Evolutionary conservation across 192 early-diverging fungal species (phyloP).

Genomic region (Pilobolus umbonatus): DNA sequence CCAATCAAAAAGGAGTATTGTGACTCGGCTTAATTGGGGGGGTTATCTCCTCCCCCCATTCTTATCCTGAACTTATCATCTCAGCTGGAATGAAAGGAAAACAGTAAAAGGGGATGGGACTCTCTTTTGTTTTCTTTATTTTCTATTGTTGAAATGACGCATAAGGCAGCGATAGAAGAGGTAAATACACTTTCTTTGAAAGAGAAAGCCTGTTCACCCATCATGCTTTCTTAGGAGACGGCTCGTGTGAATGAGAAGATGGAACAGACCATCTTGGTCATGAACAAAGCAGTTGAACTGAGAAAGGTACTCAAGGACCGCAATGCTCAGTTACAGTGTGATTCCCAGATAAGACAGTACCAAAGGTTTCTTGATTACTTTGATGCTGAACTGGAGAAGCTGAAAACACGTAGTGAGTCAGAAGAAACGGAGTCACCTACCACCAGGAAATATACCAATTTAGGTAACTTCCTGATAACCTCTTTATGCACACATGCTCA

Average conservation of each 20-base stretch:
- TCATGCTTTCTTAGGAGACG: slow-evolving; percentile 9
- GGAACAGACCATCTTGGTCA: slow-evolving; percentile 33
- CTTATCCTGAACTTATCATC: too few relatives aligned
- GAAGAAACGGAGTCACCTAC: background rate
- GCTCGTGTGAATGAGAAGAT: slow-evolving; percentile 38
- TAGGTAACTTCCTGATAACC: background rate
- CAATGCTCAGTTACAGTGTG: slow-evolving; percentile 72
- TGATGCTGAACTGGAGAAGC: slow-evolving; percentile 55
- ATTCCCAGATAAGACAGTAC: slow-evolving; percentile 61
- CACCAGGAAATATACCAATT: slow-evolving; percentile 13
- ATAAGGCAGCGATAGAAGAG: background rate
- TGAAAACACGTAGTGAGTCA: slow-evolving; percentile 30
- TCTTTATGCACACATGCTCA: background rate
- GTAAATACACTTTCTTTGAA: background rate
- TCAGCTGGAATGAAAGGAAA: too few relatives aligned
- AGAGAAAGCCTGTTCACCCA: background rate
- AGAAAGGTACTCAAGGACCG: slow-evolving; percentile 51
- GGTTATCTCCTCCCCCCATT: background rate
- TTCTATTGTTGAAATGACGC: background rate
- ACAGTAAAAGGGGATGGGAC: background rate
- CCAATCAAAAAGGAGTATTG: background rate
- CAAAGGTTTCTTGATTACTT: slow-evolving; percentile 68
- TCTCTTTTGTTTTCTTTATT: background rate
- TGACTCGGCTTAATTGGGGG: background rate
- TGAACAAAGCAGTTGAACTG: slow-evolving; percentile 50